Evolutionary conservation across 1,284 basidiomycete genomes (phyloP), one percentile per base, ranked within the genome.

Genomic region (Vanrija sp.): DNA sequence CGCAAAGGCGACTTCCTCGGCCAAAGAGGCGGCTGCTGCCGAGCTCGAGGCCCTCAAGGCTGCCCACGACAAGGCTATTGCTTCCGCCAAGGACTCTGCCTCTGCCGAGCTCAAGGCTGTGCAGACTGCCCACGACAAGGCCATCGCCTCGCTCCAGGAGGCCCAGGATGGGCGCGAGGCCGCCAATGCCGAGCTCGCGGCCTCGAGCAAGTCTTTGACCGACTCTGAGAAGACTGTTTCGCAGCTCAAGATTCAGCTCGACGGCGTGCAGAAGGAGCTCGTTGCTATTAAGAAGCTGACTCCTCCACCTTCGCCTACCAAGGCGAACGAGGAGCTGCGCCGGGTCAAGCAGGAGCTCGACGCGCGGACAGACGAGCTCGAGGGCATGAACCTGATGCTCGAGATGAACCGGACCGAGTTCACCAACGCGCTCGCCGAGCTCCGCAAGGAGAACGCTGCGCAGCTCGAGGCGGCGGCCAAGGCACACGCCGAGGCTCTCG

Each of bases 401-500:
- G 69, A 68, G 52, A 72, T 73, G 69, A 73, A 74, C 65, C 68
- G 69, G 51, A 52, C 57, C 12, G 64, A 68, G 51, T 74, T 73
- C 44, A 55, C 67, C 43, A 53, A 60, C 23, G 57, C 65, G 7
- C 52, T 72, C 6, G 49, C 40, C 8, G 44, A 54, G 23, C 45
- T 51, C 47, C 21, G 40, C 34, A 18, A 40, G 10, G 46, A 59
- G 52, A 49, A 59, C 47, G 47, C 29, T 16, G 38, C 21, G 12
- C 47, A 43, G 12, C 43, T 51, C n/a, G 23, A 44, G n/a, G 51
- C 45, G 14, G 23, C 40, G 28, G n/a, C 46, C 45, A 39, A 45
- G 29, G 28, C 29, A 1, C 44, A 51, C 18, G 51, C 44, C 25
- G 51, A 52, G 46, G 34, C 34, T 6, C 34, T 34, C 12, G 34